These are phyloP conservation scores for Sphagnum magellanicum DNA, from an alignment of 228 moss, liverwort and hornwort genomes.

Conservation along the genomic window DNA sequence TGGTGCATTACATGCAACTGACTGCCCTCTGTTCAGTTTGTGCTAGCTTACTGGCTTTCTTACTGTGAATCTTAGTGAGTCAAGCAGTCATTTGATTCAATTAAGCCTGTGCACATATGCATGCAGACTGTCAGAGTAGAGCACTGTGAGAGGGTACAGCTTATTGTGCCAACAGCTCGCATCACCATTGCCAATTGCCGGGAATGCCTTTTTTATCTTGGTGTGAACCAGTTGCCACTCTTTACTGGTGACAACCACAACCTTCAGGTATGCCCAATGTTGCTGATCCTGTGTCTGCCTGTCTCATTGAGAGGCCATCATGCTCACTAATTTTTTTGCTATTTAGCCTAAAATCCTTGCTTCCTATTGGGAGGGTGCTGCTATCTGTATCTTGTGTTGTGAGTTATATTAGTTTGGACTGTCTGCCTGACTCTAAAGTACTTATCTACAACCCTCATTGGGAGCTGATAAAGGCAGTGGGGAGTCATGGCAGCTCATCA, in stretches of 20 bases:
- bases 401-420: too few relatives aligned
- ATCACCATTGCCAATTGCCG: conserved; percentile 65
- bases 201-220: conserved; percentile 63
- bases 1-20: too few relatives aligned
- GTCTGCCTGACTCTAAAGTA: too few relatives aligned
- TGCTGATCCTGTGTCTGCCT: too few relatives aligned
- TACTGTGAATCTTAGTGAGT: background rate
- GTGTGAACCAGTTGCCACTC: conserved; percentile 62
- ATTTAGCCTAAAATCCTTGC: background rate
- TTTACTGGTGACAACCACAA: conserved; percentile 61
- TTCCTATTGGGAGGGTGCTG: too few relatives aligned
- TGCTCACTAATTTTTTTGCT: background rate
- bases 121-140: conserved; percentile 59
- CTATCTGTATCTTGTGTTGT: too few relatives aligned
- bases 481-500: too few relatives aligned
- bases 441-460: too few relatives aligned
- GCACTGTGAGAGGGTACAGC: conserved; percentile 71
- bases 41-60: background rate
- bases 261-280: conserved; percentile 35
- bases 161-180: conserved; percentile 64
- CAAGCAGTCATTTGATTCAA: too few relatives aligned
- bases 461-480: too few relatives aligned
- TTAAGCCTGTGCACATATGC: background rate
- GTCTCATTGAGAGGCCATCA: background rate
- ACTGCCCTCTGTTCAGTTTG: background rate